These are phyloP conservation scores for Ustilago tritici DNA, from an alignment of 1,284 basidiomycete genomes.

Conservation along the genomic window DNA sequence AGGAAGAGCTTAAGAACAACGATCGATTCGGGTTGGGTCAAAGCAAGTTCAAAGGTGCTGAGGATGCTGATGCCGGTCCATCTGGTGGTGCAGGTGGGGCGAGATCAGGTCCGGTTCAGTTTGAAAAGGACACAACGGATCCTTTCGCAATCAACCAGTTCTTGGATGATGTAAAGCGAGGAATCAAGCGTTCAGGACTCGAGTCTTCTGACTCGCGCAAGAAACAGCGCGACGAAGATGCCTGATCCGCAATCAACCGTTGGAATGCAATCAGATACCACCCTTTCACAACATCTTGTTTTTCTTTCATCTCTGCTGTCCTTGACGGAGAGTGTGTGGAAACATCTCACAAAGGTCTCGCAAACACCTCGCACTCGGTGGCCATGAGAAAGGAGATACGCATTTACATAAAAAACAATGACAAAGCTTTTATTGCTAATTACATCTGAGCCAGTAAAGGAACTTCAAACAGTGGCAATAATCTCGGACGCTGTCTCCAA, in stretches of 20 bases:
- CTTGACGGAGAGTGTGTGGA: not conserved
- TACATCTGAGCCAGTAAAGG: not conserved
- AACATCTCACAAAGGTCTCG: not conserved
- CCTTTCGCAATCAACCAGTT: slow-evolving; percentile 99
- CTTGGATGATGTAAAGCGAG: slow-evolving; percentile 94
- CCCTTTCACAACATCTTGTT: not conserved
- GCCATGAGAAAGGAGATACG: not conserved
- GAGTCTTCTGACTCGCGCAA: slow-evolving; percentile 26
- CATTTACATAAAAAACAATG: slow-evolving; percentile 17
- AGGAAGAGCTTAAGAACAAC: slow-evolving; percentile 88
- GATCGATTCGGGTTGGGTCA: slow-evolving; percentile 90
- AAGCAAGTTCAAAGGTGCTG: slow-evolving; percentile 85
- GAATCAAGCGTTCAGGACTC: slow-evolving; percentile 75
- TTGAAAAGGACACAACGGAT: slow-evolving; percentile 95
- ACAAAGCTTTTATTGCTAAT: not conserved
- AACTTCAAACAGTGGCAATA: slow-evolving; percentile 64
- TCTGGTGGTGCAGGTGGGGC: not conserved
- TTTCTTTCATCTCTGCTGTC: not conserved
- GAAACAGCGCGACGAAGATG: slow-evolving; percentile 19
- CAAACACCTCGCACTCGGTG: too few species aligned
- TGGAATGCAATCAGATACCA: slow-evolving; percentile 2
- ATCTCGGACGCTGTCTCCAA: slow-evolving; percentile 68
- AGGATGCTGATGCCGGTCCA: slow-evolving; percentile 75
- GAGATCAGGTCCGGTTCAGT: slow-evolving; percentile 86
- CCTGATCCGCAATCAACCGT: not conserved